A percentile compares a stretch with the other conserved stretches of the same genome.
These are phyloP conservation scores for Hypoxylon sp. DNA, from an alignment of 2,329 filamentous ascomycete genomes.

Conservation along the genomic window DNA sequence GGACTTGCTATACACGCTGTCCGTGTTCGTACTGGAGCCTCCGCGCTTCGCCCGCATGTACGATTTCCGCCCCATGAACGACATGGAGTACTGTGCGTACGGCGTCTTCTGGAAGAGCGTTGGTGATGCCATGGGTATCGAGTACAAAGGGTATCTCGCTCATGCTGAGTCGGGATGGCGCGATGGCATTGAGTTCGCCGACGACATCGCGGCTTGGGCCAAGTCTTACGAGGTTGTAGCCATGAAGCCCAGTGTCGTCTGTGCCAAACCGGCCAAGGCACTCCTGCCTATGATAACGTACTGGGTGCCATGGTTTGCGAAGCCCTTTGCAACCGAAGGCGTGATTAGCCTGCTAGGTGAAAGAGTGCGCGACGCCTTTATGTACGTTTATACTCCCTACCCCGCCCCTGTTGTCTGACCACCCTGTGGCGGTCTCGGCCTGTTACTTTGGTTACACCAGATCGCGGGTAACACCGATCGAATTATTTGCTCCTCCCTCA, in stretches of 20 bases:
- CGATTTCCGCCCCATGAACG: conserved; percentile 78
- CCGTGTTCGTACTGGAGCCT: conserved; percentile 76
- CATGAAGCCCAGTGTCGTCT: conserved; percentile 69
- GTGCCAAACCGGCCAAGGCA: conserved; percentile 68
- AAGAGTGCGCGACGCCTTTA: conserved; percentile 74
- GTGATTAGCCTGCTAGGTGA: conserved; percentile 75
- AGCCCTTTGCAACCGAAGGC: conserved; percentile 64
- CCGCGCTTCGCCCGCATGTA: conserved; percentile 73
- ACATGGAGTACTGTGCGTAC: conserved; percentile 77
- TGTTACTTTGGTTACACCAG: background rate
- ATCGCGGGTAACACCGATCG: background rate
- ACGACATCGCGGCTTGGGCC: conserved; percentile 65
- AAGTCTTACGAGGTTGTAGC: conserved; percentile 69
- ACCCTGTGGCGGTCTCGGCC: background rate
- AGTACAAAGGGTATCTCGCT: conserved; percentile 60
- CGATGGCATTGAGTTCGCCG: conserved; percentile 67
- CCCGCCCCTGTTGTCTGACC: background rate
- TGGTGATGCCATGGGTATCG: conserved; percentile 78
- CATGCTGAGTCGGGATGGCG: conserved; percentile 55
- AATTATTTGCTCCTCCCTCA: background rate
- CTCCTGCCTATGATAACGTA: conserved; percentile 74
- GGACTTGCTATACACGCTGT: conserved; percentile 59
- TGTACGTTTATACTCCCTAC: conserved; percentile 60
- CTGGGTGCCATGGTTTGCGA: conserved; percentile 63
- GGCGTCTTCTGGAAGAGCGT: conserved; percentile 79